Percentiles rank a stretch among this genome's conserved stretches.
These are phyloP conservation scores for Plasmodium gonderi DNA, from an alignment of 169 alveolate species.

Conservation along the genomic window DNA sequence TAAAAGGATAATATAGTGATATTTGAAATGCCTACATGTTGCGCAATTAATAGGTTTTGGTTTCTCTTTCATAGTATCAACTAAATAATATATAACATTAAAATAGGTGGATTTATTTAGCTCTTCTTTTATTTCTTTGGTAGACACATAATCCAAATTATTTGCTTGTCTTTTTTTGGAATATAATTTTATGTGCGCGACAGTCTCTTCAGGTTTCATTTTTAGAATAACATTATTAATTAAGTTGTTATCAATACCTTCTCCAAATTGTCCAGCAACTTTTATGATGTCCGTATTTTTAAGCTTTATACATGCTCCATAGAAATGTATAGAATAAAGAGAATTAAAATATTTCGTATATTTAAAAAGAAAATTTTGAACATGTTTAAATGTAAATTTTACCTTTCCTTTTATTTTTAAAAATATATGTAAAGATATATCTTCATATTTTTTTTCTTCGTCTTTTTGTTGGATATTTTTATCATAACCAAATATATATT, in stretches of 20 bases:
- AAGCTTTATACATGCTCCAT: slow-evolving; percentile 61
- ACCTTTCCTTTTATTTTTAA: slow-evolving; percentile 10
- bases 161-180: slow-evolving; percentile 7
- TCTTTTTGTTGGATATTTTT: background rate
- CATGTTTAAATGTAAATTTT: slow-evolving; percentile 17
- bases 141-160: background rate
- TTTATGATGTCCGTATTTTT: slow-evolving; percentile 35
- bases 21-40: slow-evolving; percentile 44
- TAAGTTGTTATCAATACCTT: slow-evolving; percentile 46
- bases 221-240: slow-evolving; percentile 26
- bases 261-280: slow-evolving; percentile 54
- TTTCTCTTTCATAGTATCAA: slow-evolving; percentile 32
- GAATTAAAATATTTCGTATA: slow-evolving; percentile 18
- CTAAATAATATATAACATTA: slow-evolving; percentile 30
- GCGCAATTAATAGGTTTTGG: slow-evolving; percentile 20
- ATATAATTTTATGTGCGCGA: slow-evolving; percentile 51
- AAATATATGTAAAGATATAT: slow-evolving; percentile 59
- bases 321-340: slow-evolving; percentile 24
- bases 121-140: slow-evolving; percentile 15
- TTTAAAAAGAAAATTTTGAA: slow-evolving; percentile 24
- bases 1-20: slow-evolving; percentile 48
- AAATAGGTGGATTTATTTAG: slow-evolving; percentile 16
- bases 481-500: slow-evolving; percentile 33
- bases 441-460: slow-evolving; percentile 68
- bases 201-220: slow-evolving; percentile 28